Base-by-base conservation (phyloP, 2,329 filamentous ascomycete species). In the Colletotrichum tofieldiae region DNA sequence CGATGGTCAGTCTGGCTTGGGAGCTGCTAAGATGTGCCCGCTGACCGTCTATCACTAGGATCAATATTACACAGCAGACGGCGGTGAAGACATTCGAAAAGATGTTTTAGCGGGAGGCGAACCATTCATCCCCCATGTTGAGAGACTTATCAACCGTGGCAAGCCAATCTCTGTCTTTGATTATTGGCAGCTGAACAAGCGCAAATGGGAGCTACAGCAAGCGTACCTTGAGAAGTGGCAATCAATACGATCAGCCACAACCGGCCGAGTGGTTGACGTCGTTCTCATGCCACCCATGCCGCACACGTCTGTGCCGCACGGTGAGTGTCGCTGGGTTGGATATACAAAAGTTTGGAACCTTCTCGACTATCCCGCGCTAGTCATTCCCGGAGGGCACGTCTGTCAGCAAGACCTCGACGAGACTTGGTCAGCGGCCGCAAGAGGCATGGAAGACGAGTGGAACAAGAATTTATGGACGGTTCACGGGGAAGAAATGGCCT, bases 181-280 rank as follows among this genome's bases (percentile, higher is more conserved):
- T 5, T 93, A 93, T 79, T 93, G 90, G 91, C 90, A 92, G 75
- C 83, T 93, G 8, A 92, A 92, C 79, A 88, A 83, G 72, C 83
- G 84, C 35, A 92, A 92, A 76, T 68, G 84, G 35, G 82, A 80
- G 92, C 9, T 56, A 32, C 68, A 71, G 56, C 68, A 71, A 14
- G 51, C 41, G 1, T 71, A 90, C 67, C 82, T 91, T 1, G 85
- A 90, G 60, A 88, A 90, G 69, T 93, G 90, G 90, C 86, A 87
- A 55, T 77, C 77, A 0, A 80, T 83, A 0, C 81, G 76, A 20
- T 87, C 85, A 3, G 77, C 81, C 0, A 73, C 43, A 0, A 86
- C 85, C 0, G 88, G 86, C 0, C 81, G 80, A 6, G 74, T 77
- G 0, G 86, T 90, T 0, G 90, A 93, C 75, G 79, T 90, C 0